These are phyloP conservation scores for Penicillium atrosanguineum DNA, from an alignment of 495 filamentous ascomycete species.

Conservation along the genomic window DNA sequence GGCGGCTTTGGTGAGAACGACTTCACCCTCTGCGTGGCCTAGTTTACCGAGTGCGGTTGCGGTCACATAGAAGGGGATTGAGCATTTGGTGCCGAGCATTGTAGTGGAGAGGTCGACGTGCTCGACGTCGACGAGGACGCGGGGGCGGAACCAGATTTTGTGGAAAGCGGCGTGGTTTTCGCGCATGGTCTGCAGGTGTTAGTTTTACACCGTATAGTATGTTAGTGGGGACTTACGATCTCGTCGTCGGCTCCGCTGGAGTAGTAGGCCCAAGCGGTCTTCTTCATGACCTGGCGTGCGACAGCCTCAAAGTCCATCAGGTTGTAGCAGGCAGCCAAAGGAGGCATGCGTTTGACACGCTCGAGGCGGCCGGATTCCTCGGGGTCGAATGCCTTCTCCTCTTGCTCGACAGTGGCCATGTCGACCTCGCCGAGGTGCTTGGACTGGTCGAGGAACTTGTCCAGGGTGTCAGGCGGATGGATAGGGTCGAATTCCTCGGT, in stretches of 20 bases:
- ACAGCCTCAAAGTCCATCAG: slow-evolving; percentile 93
- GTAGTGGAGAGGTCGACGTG: slow-evolving; percentile 80
- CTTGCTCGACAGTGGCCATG: slow-evolving; percentile 76
- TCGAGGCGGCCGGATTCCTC: slow-evolving; percentile 75
- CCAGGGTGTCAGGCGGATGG: slow-evolving; percentile 78
- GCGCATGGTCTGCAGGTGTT: slow-evolving; percentile 69
- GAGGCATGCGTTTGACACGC: slow-evolving; percentile 74
- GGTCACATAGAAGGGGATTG: slow-evolving; percentile 88
- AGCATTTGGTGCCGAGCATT: slow-evolving; percentile 83
- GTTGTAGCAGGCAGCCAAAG: slow-evolving; percentile 88
- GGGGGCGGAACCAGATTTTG: slow-evolving; percentile 95
- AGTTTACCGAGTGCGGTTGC: slow-evolving; percentile 92
- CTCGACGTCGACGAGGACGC: slow-evolving; percentile 80
- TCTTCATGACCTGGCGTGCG: slow-evolving; percentile 86
- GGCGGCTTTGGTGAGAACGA: slow-evolving; percentile 81
- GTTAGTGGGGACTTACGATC: slow-evolving; percentile 61
- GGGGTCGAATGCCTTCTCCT: slow-evolving; percentile 67
- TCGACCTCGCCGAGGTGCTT: slow-evolving; percentile 92
- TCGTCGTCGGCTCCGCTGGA: slow-evolving; percentile 95
- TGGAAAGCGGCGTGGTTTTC: slow-evolving; percentile 97
- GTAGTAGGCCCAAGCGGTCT: slow-evolving; percentile 94
- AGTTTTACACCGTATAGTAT: background rate
- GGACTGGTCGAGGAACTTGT: slow-evolving; percentile 74
- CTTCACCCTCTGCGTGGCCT: slow-evolving; percentile 84
- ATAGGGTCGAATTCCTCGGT: slow-evolving; percentile 91